These are phyloP conservation scores for Oryza punctata DNA, from an alignment of 176 grass and related monocot species.

Conservation along the genomic window DNA sequence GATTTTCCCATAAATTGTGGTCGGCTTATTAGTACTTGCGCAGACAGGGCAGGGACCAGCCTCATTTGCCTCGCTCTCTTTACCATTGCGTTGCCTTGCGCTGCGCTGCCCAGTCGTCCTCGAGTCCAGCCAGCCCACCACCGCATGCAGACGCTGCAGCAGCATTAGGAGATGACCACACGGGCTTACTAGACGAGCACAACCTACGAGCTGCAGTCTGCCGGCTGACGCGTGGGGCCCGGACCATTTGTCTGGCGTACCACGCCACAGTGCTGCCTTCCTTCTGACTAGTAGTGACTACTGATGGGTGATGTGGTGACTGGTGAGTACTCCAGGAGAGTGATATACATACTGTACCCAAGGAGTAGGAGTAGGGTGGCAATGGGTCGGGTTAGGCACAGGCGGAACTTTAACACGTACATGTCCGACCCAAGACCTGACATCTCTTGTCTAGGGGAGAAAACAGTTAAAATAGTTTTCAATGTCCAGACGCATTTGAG, in stretches of 20 bases:
- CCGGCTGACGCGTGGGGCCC: background rate
- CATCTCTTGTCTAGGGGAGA: too few species aligned
- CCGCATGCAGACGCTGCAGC: background rate
- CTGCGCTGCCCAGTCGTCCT: background rate
- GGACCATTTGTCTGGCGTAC: background rate
- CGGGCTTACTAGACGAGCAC: background rate
- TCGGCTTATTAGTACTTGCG: slow-evolving; percentile 28
- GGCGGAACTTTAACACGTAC: too few species aligned
- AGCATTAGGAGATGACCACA: background rate
- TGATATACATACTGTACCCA: too few species aligned
- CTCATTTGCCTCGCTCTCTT: background rate
- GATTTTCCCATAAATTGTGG: slow-evolving; percentile 26
- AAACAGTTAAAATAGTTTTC: too few species aligned
- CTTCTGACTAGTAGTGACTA: background rate
- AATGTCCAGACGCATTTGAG: too few species aligned
- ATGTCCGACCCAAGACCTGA: too few species aligned
- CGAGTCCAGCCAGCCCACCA: background rate
- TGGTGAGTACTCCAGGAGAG: too few species aligned
- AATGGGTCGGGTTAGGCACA: too few species aligned
- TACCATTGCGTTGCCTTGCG: background rate
- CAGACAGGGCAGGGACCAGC: background rate
- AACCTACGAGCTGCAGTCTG: slow-evolving; percentile 1
- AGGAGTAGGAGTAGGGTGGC: too few species aligned
- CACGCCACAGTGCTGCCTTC: background rate
- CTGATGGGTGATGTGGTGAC: too few species aligned